These are phyloP conservation scores for Dioscorea cayenensis DNA, from an alignment of 116 monocot species.

Conservation along the genomic window DNA sequence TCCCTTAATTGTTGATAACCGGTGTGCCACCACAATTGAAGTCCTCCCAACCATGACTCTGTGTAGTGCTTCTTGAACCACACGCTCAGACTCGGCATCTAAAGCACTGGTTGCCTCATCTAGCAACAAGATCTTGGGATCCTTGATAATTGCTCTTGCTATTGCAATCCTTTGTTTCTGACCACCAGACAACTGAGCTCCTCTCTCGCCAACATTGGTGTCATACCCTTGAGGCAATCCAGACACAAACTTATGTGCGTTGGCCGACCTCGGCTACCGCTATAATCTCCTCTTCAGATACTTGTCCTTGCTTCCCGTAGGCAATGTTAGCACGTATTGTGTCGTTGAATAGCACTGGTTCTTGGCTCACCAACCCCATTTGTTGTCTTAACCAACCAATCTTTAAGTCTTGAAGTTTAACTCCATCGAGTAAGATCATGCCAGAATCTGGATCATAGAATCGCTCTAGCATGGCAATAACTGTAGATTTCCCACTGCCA, in stretches of 20 bases:
- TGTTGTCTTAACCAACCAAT: constrained; percentile 42
- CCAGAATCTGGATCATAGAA: constrained; percentile 50
- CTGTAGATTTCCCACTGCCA: constrained; percentile 46
- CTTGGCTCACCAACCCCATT: constrained; percentile 49
- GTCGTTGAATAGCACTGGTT: constrained; percentile 37
- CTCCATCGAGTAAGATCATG: constrained; percentile 24
- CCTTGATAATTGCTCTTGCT: constrained; percentile 21
- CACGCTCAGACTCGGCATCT: constrained; percentile 22
- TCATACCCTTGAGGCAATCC: constrained; percentile 32
- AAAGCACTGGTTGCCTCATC: constrained; percentile 26
- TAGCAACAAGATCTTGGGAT: constrained; percentile 22
- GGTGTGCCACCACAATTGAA: constrained; percentile 17
- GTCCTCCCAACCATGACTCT: constrained; percentile 21
- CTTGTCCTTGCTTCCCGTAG: constrained; percentile 35
- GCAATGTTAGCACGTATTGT: constrained; percentile 48
- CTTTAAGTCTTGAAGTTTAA: constrained; percentile 20
- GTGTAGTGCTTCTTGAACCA: constrained; percentile 31
- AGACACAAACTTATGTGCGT: constrained; percentile 34
- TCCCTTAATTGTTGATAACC: constrained; percentile 20
- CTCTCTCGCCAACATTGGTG: constrained; percentile 40
- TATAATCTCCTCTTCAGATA: constrained; percentile 31
- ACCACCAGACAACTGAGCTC: constrained; percentile 40
- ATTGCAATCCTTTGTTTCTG: constrained; percentile 35
- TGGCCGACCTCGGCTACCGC: constrained; percentile 22
- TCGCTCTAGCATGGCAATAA: constrained; percentile 28